Evolutionary conservation across 2,329 filamentous ascomycete species (phyloP), one percentile per base, ranked within the genome.

Genomic region (Dactylellina cionopaga): DNA sequence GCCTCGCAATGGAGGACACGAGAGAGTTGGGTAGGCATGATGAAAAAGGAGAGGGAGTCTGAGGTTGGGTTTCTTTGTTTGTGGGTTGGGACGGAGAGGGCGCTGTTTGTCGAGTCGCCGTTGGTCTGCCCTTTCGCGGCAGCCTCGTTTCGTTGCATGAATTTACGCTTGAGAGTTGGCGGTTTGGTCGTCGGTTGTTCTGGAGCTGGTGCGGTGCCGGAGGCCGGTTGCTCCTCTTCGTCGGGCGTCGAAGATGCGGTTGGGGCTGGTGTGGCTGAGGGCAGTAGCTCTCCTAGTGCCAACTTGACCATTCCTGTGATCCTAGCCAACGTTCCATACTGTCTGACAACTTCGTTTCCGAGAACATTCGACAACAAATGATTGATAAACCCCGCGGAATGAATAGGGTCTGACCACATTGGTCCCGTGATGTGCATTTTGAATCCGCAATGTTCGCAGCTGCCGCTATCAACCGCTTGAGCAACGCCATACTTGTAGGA

Each of bases 241-340:
- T 1, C 10, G 9, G 41, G 27, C 15, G 15, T 11, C 5, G 24
- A 39, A 74, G 65, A 13, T 59, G 58, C 29, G 65, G 76, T 54
- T 2, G 51, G 25, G 11, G 15, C 11, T 2, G 41, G 56, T 29
- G 56, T 22, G 9, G 17, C 31, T 15, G 13, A 4, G 11, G 66
- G 66, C 66, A 63, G 56, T 37, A 72, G 69, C 79, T 99, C 95
- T 77, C 97, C 92, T 4, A 96, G 84, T 0, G 93, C 94, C 1
- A 92, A 93, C 19, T 88, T 89, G 35, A 99, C 85, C 93, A 98
- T 96, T 56, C 95, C 95, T 80, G 94, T 88, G 47, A 99, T 89
- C 58, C 95, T 87, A 11, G 87, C 85, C 25, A 89, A 87, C 0
- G 95, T 99, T 37, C 88, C 88, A 78, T 99, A 99, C 0, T 88